phyloP scores from a whole-genome alignment of 495 filamentous ascomycete genomes.

The Parachaetomium inaequale region DNA sequence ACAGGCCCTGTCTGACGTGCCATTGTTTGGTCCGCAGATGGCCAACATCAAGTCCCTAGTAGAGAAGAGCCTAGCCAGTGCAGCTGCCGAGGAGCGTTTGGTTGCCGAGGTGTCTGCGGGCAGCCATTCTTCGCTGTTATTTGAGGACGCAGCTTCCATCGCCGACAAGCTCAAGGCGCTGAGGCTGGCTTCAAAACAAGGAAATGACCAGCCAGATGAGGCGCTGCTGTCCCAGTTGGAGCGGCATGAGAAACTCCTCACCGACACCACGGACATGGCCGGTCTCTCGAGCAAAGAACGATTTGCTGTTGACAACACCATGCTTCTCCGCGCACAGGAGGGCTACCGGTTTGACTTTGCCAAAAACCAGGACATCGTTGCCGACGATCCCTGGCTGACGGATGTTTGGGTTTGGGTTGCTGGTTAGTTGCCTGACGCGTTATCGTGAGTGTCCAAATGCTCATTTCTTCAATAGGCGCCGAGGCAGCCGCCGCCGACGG shows the following conservation, averaged over 20 bases:
- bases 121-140: conserved; percentile 25
- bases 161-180: conserved; percentile 41
- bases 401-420: conserved; percentile 75
- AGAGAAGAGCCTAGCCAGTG: conserved; percentile 30
- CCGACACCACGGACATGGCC: conserved; percentile 43
- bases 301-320: conserved; percentile 40
- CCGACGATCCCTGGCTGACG: conserved; percentile 70
- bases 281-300: conserved; percentile 39
- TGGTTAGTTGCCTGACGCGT: conserved; percentile 43
- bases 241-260: conserved; percentile 44
- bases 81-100: conserved; percentile 26
- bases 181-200: conserved; percentile 31
- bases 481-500: conserved; percentile 60
- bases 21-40: conserved; percentile 45
- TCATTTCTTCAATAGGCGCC: conserved; percentile 49
- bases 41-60: conserved; percentile 31
- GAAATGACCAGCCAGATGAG: neutral
- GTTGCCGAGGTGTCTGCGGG: conserved; percentile 28
- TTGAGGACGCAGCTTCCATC: conserved; percentile 31
- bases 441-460: neutral
- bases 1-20: conserved; percentile 38
- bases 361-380: conserved; percentile 62
- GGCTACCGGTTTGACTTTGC: conserved; percentile 75
- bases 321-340: conserved; percentile 55
- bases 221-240: conserved; percentile 38